Conservation (phyloP, 1,139 yeast species). For the Yamadazyma taylorii region DNA sequence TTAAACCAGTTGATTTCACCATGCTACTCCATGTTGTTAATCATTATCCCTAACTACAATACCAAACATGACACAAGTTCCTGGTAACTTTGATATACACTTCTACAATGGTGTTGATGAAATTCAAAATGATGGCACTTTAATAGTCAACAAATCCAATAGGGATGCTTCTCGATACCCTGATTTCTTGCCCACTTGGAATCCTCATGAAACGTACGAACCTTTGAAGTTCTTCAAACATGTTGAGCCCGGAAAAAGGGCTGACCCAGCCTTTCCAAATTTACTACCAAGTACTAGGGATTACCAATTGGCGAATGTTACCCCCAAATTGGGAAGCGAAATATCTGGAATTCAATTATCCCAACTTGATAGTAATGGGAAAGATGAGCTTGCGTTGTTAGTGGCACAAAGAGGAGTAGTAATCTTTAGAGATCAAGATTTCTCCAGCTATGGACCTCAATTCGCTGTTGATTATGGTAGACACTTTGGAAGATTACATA, state of each 20-base stretch:
- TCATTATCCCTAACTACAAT: too few relatives aligned
- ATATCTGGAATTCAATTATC: slow-evolving; percentile 56
- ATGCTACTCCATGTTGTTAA: too few relatives aligned
- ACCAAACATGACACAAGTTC: slow-evolving; percentile 6
- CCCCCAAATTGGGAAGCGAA: slow-evolving; percentile 67
- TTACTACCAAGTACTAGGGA: slow-evolving; percentile 37
- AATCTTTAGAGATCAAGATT: slow-evolving; percentile 62
- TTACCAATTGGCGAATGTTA: slow-evolving; percentile 33
- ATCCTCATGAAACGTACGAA: slow-evolving; percentile 40
- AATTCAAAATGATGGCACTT: slow-evolving; percentile 35
- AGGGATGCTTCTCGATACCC: slow-evolving; percentile 32
- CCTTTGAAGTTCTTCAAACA: slow-evolving; percentile 50
- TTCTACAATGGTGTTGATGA: slow-evolving; percentile 38
- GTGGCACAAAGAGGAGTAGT: slow-evolving; percentile 66
- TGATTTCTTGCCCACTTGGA: slow-evolving; percentile 56
- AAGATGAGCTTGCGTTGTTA: slow-evolving; percentile 58
- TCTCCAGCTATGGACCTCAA: slow-evolving; percentile 52
- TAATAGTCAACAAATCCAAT: slow-evolving; percentile 25
- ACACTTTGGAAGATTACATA: slow-evolving; percentile 65
- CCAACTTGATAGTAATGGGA: slow-evolving; percentile 43
- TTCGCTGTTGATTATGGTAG: slow-evolving; percentile 51
- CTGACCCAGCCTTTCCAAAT: slow-evolving; percentile 50
- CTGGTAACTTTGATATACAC: slow-evolving; percentile 42
- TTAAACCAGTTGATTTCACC: too few relatives aligned
- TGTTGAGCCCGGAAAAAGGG: slow-evolving; percentile 54